Percentiles rank a stretch among this genome's conserved stretches.
Evolutionary conservation across 768 basidiomycete species (phyloP).

Genomic region (Leccinellum albellum): DNA sequence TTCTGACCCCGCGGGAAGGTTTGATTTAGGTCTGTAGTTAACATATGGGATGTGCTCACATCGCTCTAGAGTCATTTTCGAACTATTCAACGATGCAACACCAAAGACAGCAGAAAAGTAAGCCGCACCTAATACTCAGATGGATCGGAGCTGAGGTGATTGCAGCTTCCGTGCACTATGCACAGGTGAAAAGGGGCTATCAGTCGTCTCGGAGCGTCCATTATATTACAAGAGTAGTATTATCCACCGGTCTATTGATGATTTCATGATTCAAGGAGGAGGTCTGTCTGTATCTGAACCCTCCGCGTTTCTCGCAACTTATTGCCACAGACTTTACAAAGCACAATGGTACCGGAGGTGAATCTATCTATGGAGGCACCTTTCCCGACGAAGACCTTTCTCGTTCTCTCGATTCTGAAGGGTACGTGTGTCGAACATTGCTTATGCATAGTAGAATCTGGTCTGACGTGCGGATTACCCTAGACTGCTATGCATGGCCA

Average conservation of each 20-base stretch:
- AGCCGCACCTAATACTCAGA: conserved; percentile 12
- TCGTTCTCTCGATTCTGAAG: conserved; percentile 60
- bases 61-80: conserved; percentile 58
- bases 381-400: conserved; percentile 78
- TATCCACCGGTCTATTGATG: conserved; percentile 73
- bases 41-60: conserved; percentile 8
- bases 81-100: conserved; percentile 67
- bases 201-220: conserved; percentile 56
- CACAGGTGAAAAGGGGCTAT: conserved; percentile 81
- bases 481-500: conserved; percentile 86
- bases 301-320: not conserved
- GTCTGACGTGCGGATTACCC: not conserved
- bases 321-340: conserved; percentile 65
- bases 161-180: conserved; percentile 79
- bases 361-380: conserved; percentile 72
- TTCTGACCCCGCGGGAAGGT: conserved; percentile 54
- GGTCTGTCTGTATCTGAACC: conserved; percentile 37
- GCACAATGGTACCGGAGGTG: conserved; percentile 75
- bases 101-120: conserved; percentile 85
- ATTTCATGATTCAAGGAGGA: conserved; percentile 81
- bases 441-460: not conserved
- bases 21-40: conserved; percentile 4
- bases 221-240: conserved; percentile 80
- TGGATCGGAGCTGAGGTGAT: conserved; percentile 8
- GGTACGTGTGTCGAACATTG: conserved; percentile 36